Percentiles rank a stretch among this genome's conserved stretches.
Evolutionary conservation across 495 filamentous ascomycete species (phyloP).

Genomic region (Aspergillus affinis): DNA sequence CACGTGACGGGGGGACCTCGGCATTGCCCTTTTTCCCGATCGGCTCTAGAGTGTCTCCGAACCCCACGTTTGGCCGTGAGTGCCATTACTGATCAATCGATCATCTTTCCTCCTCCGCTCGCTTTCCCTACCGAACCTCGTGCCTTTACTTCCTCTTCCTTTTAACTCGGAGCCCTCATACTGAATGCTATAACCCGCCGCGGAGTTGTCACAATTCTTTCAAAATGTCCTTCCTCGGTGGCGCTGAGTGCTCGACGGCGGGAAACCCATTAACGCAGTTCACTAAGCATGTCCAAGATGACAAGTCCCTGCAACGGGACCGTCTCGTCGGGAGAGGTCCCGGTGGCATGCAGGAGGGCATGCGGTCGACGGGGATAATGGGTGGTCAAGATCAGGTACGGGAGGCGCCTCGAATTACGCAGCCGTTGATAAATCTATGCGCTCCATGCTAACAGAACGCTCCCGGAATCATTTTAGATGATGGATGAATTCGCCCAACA

Average conservation of each 20-base stretch:
- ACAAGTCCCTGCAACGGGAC: conserved; percentile 91
- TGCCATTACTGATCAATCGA: background rate
- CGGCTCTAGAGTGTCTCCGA: conserved; percentile 28
- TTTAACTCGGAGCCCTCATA: background rate
- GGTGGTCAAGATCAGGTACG: conserved; percentile 62
- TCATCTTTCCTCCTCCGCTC: conserved; percentile 8
- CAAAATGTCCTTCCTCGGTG: conserved; percentile 88
- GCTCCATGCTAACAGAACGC: conserved; percentile 22
- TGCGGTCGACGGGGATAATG: conserved; percentile 61
- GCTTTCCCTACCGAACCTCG: background rate
- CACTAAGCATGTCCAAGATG: conserved; percentile 89
- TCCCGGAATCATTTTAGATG: conserved; percentile 55
- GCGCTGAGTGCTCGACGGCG: conserved; percentile 94
- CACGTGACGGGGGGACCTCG: conserved; percentile 44
- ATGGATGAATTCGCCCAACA: conserved; percentile 91
- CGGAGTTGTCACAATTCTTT: background rate
- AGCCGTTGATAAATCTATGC: background rate
- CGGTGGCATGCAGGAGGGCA: conserved; percentile 59
- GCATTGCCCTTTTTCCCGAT: conserved; percentile 25
- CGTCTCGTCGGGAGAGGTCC: conserved; percentile 72
- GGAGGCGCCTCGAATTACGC: background rate
- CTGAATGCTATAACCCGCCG: background rate
- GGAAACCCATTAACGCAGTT: conserved; percentile 96
- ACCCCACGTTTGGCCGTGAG: conserved; percentile 33
- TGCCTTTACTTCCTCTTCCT: background rate